Percentiles rank a stretch among this genome's conserved stretches.
These are phyloP conservation scores for Inosperma sp. DNA, from an alignment of 768 basidiomycete species.

Conservation along the genomic window DNA sequence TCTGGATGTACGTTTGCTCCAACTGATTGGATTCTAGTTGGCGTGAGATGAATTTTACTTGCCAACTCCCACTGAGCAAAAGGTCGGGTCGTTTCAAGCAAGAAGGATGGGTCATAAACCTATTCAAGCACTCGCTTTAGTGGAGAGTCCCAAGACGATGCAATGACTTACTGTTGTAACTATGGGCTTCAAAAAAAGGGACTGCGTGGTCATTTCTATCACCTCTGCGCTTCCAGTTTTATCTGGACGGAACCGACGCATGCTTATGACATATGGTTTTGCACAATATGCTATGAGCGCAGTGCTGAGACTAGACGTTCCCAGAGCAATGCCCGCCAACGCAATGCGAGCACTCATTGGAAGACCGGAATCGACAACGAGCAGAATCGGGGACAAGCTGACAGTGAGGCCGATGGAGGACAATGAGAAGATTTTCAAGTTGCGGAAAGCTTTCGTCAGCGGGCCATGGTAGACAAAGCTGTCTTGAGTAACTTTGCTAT, in stretches of 20 bases:
- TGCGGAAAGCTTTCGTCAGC: slow-evolving; percentile 64
- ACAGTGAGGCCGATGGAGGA: slow-evolving; percentile 67
- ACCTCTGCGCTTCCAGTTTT: slow-evolving; percentile 44
- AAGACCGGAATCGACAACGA: slow-evolving; percentile 73
- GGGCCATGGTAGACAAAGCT: slow-evolving; percentile 62
- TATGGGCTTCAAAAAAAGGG: slow-evolving; percentile 52
- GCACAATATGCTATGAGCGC: slow-evolving; percentile 68
- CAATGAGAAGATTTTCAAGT: slow-evolving; percentile 79
- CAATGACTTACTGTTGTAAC: slow-evolving; percentile 51
- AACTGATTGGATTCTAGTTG: slow-evolving; percentile 30
- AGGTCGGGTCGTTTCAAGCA: slow-evolving; percentile 60
- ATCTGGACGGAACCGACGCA: slow-evolving; percentile 48
- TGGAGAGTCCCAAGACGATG: not conserved
- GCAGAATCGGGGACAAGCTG: slow-evolving; percentile 73
- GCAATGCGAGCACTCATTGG: slow-evolving; percentile 64
- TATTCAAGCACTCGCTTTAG: slow-evolving; percentile 14
- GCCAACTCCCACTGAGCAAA: slow-evolving; percentile 83
- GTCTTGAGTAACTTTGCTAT: slow-evolving; percentile 25
- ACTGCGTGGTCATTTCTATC: slow-evolving; percentile 67
- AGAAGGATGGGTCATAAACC: slow-evolving; percentile 70
- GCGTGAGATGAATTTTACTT: slow-evolving; percentile 43
- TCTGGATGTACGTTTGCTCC: slow-evolving; percentile 27
- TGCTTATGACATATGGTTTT: slow-evolving; percentile 64
- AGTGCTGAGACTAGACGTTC: slow-evolving; percentile 71
- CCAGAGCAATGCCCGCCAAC: slow-evolving; percentile 65